Evolutionary conservation across 1,139 yeast species (phyloP), one percentile per base, ranked within the genome.

Genomic region (Geotrichum candidum): DNA sequence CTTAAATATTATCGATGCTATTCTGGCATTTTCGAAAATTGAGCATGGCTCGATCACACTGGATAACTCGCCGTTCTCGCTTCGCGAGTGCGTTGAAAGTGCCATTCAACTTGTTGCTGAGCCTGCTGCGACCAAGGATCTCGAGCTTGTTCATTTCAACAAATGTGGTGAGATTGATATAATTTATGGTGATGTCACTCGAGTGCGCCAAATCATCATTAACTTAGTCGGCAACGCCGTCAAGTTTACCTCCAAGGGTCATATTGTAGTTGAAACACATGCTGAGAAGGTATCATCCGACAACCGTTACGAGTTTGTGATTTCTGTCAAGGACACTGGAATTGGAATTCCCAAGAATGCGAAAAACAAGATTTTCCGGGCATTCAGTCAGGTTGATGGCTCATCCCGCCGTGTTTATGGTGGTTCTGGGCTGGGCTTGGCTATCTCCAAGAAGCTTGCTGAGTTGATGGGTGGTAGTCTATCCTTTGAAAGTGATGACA

Each of bases 331-430:
- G 54, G 88, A 84, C 67, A 82, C 87, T 0, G 87, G 88, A n/a
- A 83, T 84, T 64, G 87, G 88, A 5, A 84, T 84, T 56, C 84
- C 86, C 1, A 75, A 76, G 57, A 78, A 76, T 31, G 77, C 83
- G 2, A 75, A 77, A 48, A 73, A 74, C 53, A 82, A 81, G 70
- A 81, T 84, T 0, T 84, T 84, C 71, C 81, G 84, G 5, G 85
- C 85, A 1, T 84, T 84, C 67, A 81, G 84, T 50, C 87, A 84
- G 70, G 86, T 82, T 23, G 87, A 84, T 69, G 85, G 85, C 0
- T 82, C 86, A 1, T 78, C 85, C 0, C 76, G 83, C 65, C 74
- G 88, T 63, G 81, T 76, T 2, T 82, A 78, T 72, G 87, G 87
- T 13, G 88, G 88, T 1, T 78, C 86, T 0, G 88, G 88, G 0